Evolutionary conservation across 345 rosid species (phyloP), one percentile per base, ranked within the genome.

Genomic region (Hibiscus mutabilis): DNA sequence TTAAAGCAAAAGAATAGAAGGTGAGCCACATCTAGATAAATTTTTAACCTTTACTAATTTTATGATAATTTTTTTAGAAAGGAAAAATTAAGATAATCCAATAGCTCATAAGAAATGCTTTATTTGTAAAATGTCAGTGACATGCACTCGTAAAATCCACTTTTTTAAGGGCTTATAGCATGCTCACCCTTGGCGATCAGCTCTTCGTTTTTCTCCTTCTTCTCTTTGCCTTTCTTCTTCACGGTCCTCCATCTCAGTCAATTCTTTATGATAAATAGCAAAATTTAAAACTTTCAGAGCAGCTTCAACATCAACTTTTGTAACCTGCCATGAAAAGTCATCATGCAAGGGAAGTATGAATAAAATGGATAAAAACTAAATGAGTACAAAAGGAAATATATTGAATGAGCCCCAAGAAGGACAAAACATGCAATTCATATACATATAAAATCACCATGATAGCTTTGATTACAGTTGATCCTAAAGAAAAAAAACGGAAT

Each of bases 191-290:
- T 74, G 87, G 33, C 33, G 78, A 61, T 79, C 89, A 65, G 87
- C 82, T 62, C 61, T 79, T 53, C 74, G 73, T 69, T 86, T 85
- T 74, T 81, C 84, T 73, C 79, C 91, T 57, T 69, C 75, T 82
- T 37, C 42, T 81, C 99, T 79, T 82, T 56, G 87, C 73, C 89
- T 75, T 78, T 84, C 90, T 79, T 89, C 85, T 77, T 95, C 98
- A 6, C 99, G 92, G 49, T 88, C 94, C 52, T 92, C 99, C 99
- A 95, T 95, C 64, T 95, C 98, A 16, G 91, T 87, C 80, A 95
- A 76, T 76, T 95, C 99, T 86, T 86, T 88, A 74, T 95, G 99
- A 77, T 95, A 95, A 56, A 56, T 92, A 29, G 99, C 97, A 82
- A 95, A 95, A 82, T 95, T 95, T 71, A 92, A 73, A 69, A 90